Base-by-base conservation (phyloP, 2,329 filamentous ascomycete species). In the Trematosphaeria pertusa region DNA sequence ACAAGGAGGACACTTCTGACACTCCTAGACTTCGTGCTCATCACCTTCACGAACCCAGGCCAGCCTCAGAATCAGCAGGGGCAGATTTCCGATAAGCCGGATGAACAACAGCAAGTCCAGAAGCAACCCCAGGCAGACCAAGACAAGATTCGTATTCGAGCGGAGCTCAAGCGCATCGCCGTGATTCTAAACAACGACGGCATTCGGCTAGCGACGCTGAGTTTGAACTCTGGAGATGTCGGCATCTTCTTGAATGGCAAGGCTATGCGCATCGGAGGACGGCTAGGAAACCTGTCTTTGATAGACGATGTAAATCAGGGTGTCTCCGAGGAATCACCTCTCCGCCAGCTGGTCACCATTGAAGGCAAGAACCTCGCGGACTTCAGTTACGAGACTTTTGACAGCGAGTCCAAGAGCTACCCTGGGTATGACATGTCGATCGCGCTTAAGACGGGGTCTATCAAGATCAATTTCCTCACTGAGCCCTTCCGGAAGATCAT, bases 401-500 rank as follows among this genome's bases (percentile, higher is more conserved):
- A 97, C 68, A 72, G 87, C 0, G 81, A 82, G 17, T 85, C 86
- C 2, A 82, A 87, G 42, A 81, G 84, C 9, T 97, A 97, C 62
- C 95, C 94, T 5, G 95, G 94, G 9, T 96, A 97, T 64, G 93
- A 97, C 67, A 94, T 90, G 11, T 93, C 92, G 1, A 86, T 99
- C 21, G 95, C 86, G 64, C 78, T 99, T 9, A 86, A 93, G 26
- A 93, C 94, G 14, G 94, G 94, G 1, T 99, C 94, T 0, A 87
- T 99, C 70, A 97, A 96, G 74, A 81, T 99, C 67, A 97, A 97
- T 69, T 99, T 99, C 69, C 76, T 97, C 3, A 93, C 97, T 52
- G 95, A 99, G 70, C 94, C 94, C 0, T 97, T 97, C 78, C 86
- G 94, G 41, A 97, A 97, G 74, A 97, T 99, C 55, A 90, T 99